A percentile compares a stretch with the other conserved stretches of the same genome.
Evolutionary conservation across 495 filamentous ascomycete species (phyloP).

Genomic region (Penicillium mononematosum): DNA sequence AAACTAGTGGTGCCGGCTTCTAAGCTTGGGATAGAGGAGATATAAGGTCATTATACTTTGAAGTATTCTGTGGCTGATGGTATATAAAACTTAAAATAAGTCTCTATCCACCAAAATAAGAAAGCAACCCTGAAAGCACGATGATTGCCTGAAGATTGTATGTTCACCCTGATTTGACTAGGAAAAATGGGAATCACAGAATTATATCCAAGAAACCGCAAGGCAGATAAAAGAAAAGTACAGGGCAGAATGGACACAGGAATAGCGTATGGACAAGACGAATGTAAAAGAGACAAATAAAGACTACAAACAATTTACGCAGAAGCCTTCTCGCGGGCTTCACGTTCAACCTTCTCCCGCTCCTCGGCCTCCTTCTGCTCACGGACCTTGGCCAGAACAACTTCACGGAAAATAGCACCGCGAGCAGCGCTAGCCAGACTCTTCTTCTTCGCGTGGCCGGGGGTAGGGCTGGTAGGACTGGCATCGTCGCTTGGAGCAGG

Average conservation of each 20-base stretch:
- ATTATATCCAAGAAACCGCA: slow-evolving; percentile 27
- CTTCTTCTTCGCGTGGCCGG: slow-evolving; percentile 47
- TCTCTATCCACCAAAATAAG: background rate
- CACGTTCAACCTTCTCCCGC: slow-evolving; percentile 61
- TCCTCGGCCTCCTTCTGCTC: slow-evolving; percentile 89
- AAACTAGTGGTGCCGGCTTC: too few species aligned
- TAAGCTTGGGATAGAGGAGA: background rate
- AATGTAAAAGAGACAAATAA: slow-evolving; percentile 15
- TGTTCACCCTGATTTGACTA: slow-evolving; percentile 14
- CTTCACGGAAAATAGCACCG: slow-evolving; percentile 91
- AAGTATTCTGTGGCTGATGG: background rate
- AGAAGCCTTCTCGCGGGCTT: slow-evolving; percentile 44
- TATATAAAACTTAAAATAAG: too few species aligned
- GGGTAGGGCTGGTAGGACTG: slow-evolving; percentile 1
- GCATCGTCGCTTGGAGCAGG: slow-evolving; percentile 13
- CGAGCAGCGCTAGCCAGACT: slow-evolving; percentile 75
- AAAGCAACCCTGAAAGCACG: background rate
- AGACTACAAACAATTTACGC: slow-evolving; percentile 14
- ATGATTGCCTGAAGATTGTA: background rate
- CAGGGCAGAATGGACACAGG: slow-evolving; percentile 12
- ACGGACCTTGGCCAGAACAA: slow-evolving; percentile 93
- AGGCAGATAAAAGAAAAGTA: slow-evolving; percentile 14
- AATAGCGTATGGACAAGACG: slow-evolving; percentile 10
- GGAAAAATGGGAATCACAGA: slow-evolving; percentile 31
- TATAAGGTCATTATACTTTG: background rate